These are phyloP conservation scores for Xanthoconium stramineum DNA, from an alignment of 768 basidiomycete genomes.

Conservation along the genomic window DNA sequence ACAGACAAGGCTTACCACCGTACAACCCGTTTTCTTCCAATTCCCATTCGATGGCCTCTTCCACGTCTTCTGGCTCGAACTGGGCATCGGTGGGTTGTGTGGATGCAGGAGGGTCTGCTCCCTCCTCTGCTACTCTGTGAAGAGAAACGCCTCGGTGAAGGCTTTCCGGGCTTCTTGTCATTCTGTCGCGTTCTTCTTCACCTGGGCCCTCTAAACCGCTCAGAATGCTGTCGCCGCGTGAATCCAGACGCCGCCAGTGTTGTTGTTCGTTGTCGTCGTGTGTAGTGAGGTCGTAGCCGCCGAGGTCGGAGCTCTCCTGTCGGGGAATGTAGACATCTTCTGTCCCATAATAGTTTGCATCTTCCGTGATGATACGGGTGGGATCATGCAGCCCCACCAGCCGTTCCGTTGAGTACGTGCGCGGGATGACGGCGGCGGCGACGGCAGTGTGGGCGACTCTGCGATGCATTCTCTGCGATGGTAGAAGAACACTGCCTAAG, in stretches of 20 bases:
- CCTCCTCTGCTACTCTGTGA: slow-evolving; percentile 39
- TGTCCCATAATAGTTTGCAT: slow-evolving; percentile 12
- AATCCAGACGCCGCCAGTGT: slow-evolving; percentile 32
- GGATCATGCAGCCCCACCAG: slow-evolving; percentile 18
- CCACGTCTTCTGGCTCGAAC: slow-evolving; percentile 32
- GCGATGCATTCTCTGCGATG: slow-evolving; percentile 25
- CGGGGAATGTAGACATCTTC: slow-evolving; percentile 7
- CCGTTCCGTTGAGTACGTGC: slow-evolving; percentile 17
- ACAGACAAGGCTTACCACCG: slow-evolving; percentile 34
- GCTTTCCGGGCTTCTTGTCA: slow-evolving; percentile 36
- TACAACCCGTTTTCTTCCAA: slow-evolving; percentile 51
- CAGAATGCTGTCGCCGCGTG: slow-evolving; percentile 31
- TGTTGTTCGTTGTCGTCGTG: slow-evolving; percentile 23
- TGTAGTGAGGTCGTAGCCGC: slow-evolving; percentile 21
- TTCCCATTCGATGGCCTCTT: slow-evolving; percentile 45
- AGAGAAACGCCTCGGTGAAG: slow-evolving; percentile 28
- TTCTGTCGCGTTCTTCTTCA: slow-evolving; percentile 24
- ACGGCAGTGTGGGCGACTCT: slow-evolving; percentile 31
- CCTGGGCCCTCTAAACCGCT: slow-evolving; percentile 27
- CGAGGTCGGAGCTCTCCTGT: slow-evolving; percentile 16
- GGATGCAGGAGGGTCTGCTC: slow-evolving; percentile 8
- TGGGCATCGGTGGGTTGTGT: slow-evolving; percentile 10
- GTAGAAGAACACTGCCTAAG: neutral
- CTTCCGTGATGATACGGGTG: slow-evolving; percentile 11
- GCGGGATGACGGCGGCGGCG: slow-evolving; percentile 28